Conservation (phyloP, 768 basidiomycete genomes). For the Phlebiopsis flavidoalba region DNA sequence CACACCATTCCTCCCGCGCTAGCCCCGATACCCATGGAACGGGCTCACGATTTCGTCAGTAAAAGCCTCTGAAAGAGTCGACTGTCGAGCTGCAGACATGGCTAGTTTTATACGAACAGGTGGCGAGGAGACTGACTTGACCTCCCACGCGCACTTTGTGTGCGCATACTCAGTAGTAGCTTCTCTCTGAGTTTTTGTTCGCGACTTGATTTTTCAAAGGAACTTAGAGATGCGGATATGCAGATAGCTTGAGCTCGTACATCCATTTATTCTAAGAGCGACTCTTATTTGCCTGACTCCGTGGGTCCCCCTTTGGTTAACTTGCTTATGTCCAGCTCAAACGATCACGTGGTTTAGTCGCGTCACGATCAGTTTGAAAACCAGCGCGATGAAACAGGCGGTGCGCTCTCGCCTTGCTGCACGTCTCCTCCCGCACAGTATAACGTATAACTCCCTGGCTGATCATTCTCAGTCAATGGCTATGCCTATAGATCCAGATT, state of each 20-base stretch:
- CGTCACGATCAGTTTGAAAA: conserved; percentile 1
- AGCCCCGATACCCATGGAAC: not conserved
- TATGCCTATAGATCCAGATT: conserved; percentile 48
- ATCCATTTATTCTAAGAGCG: too few species aligned
- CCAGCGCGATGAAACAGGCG: not conserved
- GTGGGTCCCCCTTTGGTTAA: too few species aligned
- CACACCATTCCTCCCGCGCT: conserved; percentile 19
- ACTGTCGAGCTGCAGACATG: not conserved
- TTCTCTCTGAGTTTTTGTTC: not conserved
- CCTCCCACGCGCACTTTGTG: not conserved
- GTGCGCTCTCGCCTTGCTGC: not conserved
- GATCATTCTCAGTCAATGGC: conserved; percentile 5
- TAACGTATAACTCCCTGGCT: not conserved
- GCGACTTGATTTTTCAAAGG: not conserved
- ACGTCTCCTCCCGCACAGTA: not conserved
- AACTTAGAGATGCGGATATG: not conserved
- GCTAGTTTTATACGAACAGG: not conserved
- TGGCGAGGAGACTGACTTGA: not conserved
- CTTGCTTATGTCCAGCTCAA: not conserved
- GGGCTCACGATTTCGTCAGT: not conserved
- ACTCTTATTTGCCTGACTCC: too few species aligned
- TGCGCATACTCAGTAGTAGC: not conserved
- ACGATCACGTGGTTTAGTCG: conserved; percentile 1
- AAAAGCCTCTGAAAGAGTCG: not conserved
- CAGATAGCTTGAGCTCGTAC: not conserved